A percentile compares a stretch with the other conserved stretches of the same genome.
phyloP scores from a whole-genome alignment of 73 alveolate genomes.

The Tetrahymena malaccensis region DNA sequence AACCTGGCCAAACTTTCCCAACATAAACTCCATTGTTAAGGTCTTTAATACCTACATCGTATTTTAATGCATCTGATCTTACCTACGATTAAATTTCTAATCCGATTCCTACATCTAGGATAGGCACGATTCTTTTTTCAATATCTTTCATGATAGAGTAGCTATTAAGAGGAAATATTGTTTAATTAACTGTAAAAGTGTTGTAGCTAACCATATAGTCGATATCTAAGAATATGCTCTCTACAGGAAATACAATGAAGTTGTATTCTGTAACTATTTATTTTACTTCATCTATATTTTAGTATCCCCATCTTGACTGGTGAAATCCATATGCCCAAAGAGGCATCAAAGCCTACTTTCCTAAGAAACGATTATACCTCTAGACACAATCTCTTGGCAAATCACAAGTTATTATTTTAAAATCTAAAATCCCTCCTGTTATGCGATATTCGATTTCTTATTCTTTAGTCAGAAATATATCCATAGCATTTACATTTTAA shows the following conservation, averaged over 20 bases:
- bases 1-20: conserved; percentile 95
- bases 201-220: not conserved
- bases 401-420: not conserved
- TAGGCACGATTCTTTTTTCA: not conserved
- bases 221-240: not conserved
- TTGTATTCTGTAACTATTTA: not conserved
- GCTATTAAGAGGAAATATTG: not conserved
- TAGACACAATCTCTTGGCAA: not conserved
- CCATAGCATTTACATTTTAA: not conserved
- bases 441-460: not conserved
- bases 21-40: conserved; percentile 51
- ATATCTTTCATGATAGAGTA: not conserved
- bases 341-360: not conserved
- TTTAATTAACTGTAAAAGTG: not conserved
- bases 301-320: not conserved
- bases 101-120: not conserved
- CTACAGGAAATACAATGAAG: not conserved
- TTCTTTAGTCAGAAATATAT: not conserved
- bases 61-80: not conserved
- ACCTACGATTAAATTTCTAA: not conserved
- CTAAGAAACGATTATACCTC: not conserved
- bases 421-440: not conserved
- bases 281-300: not conserved
- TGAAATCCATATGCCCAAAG: not conserved
- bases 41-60: not conserved